Evolutionary conservation across 2,329 filamentous ascomycete genomes (phyloP).

Genomic region (Verticillium zaregamsianum): DNA sequence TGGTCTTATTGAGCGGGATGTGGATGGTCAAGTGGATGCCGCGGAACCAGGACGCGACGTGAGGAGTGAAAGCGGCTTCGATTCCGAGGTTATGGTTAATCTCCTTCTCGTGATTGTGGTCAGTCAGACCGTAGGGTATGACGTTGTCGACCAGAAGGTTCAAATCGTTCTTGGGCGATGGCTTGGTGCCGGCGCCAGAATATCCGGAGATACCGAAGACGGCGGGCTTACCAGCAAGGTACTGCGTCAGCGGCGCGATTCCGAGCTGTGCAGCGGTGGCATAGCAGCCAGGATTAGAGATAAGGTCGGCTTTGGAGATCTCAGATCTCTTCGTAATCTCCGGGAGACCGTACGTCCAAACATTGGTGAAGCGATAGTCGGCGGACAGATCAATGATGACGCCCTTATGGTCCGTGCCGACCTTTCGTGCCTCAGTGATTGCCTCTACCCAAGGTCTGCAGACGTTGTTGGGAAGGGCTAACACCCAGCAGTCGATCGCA

Average conservation of each 20-base stretch:
- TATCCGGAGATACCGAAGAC: slow-evolving; percentile 92
- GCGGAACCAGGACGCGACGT: slow-evolving; percentile 82
- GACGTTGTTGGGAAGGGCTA: slow-evolving; percentile 85
- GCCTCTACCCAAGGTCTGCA: slow-evolving; percentile 93
- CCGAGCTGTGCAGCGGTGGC: slow-evolving; percentile 89
- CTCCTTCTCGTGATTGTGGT: slow-evolving; percentile 93
- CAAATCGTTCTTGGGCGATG: slow-evolving; percentile 89
- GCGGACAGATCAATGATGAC: slow-evolving; percentile 93
- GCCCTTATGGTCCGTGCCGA: slow-evolving; percentile 48
- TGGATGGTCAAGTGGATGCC: slow-evolving; percentile 91
- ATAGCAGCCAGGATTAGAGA: slow-evolving; percentile 93
- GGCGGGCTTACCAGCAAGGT: slow-evolving; percentile 74
- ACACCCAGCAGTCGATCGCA: slow-evolving; percentile 92
- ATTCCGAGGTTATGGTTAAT: slow-evolving; percentile 74
- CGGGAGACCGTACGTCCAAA: slow-evolving; percentile 87
- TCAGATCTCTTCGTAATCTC: slow-evolving; percentile 75
- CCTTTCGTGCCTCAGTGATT: slow-evolving; percentile 64
- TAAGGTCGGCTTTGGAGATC: slow-evolving; percentile 74
- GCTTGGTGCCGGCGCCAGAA: slow-evolving; percentile 92
- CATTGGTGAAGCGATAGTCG: slow-evolving; percentile 84
- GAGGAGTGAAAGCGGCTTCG: slow-evolving; percentile 78
- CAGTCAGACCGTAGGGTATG: slow-evolving; percentile 85
- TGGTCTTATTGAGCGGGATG: slow-evolving; percentile 78
- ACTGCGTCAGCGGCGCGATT: slow-evolving; percentile 73
- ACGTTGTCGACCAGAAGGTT: slow-evolving; percentile 79